A percentile compares a stretch with the other conserved stretches of the same genome.
Conservation (phyloP, 2,329 filamentous ascomycete species). For the Penicillium capsulatum region DNA sequence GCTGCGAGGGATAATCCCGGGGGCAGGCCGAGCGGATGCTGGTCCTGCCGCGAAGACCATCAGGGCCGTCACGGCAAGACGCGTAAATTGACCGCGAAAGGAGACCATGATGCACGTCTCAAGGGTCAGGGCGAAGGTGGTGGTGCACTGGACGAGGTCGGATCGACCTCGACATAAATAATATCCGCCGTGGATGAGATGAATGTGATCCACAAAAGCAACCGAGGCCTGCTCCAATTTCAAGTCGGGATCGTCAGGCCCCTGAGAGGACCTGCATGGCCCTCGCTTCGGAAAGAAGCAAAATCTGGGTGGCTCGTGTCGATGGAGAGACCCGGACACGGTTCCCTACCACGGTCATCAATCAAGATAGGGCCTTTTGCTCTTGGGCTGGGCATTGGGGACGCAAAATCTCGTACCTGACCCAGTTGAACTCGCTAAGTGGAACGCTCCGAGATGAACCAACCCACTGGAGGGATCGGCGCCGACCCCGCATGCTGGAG, state of each 20-base stretch:
- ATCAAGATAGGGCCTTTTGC: too few species aligned
- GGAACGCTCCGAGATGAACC: too few species aligned
- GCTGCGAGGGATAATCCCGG: constrained; percentile 1
- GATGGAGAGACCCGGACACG: too few species aligned
- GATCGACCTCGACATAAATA: not conserved
- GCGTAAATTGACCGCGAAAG: constrained; percentile 3
- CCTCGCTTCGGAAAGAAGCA: not conserved
- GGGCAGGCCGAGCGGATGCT: constrained; percentile 10
- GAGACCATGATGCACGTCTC: constrained; percentile 7
- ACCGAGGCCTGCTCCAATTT: not conserved
- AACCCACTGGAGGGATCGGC: too few species aligned
- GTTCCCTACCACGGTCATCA: too few species aligned
- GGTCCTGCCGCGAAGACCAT: constrained; percentile 11
- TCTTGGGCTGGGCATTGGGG: too few species aligned
- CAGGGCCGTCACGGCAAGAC: constrained; percentile 9
- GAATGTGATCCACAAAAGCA: not conserved
- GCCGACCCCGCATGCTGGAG: too few species aligned
- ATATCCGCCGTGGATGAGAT: not conserved
- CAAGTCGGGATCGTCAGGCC: not conserved
- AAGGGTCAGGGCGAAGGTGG: too few species aligned
- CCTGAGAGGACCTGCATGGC: not conserved
- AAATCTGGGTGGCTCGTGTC: too few species aligned
- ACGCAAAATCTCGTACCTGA: too few species aligned
- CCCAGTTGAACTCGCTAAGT: too few species aligned
- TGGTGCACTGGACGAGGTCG: not conserved